A percentile compares a stretch with the other conserved stretches of the same genome.
Conservation (phyloP, 176 grass and related monocot species). For the Thinopyrum elongatum region DNA sequence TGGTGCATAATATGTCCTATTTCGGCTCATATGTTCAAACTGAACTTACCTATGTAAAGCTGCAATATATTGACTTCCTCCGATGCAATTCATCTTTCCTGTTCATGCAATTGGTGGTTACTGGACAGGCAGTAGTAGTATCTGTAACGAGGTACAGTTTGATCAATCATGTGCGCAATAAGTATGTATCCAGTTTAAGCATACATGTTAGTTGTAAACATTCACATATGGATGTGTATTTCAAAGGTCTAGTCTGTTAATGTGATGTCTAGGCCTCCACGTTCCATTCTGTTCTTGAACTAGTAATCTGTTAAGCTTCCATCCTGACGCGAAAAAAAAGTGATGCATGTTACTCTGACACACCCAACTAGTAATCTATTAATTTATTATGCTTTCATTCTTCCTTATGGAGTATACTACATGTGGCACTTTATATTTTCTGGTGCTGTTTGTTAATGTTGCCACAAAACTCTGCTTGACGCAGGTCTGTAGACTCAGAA, state of each 20-base stretch:
- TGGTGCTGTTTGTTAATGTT: constrained; percentile 34
- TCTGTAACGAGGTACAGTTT: neutral
- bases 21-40: neutral
- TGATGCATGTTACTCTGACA: neutral
- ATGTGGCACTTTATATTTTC: neutral
- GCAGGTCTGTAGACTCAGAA: constrained; percentile 72
- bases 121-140: neutral
- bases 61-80: constrained; percentile 1
- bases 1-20: constrained; percentile 14
- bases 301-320: neutral
- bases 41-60: constrained; percentile 19
- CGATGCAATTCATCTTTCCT: neutral
- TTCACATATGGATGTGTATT: neutral
- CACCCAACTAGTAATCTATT: neutral
- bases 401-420: neutral
- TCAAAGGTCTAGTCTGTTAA: neutral
- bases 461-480: neutral
- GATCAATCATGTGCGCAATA: constrained; percentile 1
- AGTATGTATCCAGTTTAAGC: neutral
- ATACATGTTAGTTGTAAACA: neutral
- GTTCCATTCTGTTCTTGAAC: neutral
- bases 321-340: neutral
- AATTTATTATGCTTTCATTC: neutral
- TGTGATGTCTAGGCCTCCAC: neutral
- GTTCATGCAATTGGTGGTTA: neutral